Conservation (phyloP, 768 basidiomycete species). For the Psilocybe sp. region DNA sequence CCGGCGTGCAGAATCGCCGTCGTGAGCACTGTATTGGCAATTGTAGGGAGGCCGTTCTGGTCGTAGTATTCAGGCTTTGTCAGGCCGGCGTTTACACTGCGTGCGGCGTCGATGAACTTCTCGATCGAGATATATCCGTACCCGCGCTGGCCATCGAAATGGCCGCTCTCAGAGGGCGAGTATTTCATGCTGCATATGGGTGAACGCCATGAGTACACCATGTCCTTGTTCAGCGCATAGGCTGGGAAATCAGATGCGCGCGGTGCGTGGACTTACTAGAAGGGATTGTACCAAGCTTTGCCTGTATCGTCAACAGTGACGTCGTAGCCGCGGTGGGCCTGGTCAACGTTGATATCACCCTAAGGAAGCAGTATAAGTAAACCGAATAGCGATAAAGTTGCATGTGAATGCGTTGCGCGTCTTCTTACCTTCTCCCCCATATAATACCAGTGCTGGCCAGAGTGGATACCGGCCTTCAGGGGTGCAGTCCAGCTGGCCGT, state of each 20-base stretch:
- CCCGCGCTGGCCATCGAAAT: slow-evolving; percentile 92
- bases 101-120: slow-evolving; percentile 85
- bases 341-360: slow-evolving; percentile 92
- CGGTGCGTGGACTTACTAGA: slow-evolving; percentile 64
- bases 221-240: slow-evolving; percentile 1
- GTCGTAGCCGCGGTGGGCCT: slow-evolving; percentile 92
- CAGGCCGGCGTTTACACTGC: slow-evolving; percentile 70
- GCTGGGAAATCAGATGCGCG: no score
- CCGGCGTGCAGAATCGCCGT: slow-evolving; percentile 91
- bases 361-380: slow-evolving; percentile 26
- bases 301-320: slow-evolving; percentile 83
- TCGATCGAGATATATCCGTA: slow-evolving; percentile 92
- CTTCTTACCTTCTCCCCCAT: slow-evolving; percentile 80
- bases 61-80: slow-evolving; percentile 74
- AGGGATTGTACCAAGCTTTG: slow-evolving; percentile 85
- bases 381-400: neutral
- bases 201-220: slow-evolving; percentile 5
- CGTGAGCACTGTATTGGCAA: slow-evolving; percentile 82
- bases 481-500: slow-evolving; percentile 96
- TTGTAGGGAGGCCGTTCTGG: slow-evolving; percentile 78
- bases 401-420: neutral
- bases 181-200: slow-evolving; percentile 77
- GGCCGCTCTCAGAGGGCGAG: slow-evolving; percentile 85
- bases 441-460: slow-evolving; percentile 92
- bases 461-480: slow-evolving; percentile 84